These are phyloP conservation scores for Cercophora sp. DNA, from an alignment of 495 filamentous ascomycete species.

Conservation along the genomic window DNA sequence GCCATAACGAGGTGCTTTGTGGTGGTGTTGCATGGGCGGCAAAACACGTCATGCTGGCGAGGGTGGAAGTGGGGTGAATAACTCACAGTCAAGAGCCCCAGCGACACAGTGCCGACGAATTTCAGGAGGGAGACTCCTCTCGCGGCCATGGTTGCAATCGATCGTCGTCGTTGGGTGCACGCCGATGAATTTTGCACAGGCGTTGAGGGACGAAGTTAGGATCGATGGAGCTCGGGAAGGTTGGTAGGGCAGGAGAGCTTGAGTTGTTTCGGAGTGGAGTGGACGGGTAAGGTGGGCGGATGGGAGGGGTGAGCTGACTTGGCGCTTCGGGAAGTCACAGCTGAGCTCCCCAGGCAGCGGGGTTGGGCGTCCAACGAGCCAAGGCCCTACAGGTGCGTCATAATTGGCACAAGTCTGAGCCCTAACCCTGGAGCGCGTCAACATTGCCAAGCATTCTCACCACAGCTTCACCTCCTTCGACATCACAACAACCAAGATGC, in stretches of 20 bases:
- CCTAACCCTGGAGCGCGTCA: neutral
- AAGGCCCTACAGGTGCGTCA: constrained; percentile 14
- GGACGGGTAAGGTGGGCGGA: neutral
- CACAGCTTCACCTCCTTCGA: too few relatives aligned
- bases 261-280: too few relatives aligned
- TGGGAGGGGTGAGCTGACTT: neutral
- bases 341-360: too few relatives aligned
- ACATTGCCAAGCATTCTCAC: too few relatives aligned
- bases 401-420: neutral
- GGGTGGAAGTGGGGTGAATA: neutral
- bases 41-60: neutral
- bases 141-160: constrained; percentile 57
- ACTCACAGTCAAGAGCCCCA: constrained; percentile 81
- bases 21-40: too few relatives aligned
- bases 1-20: too few relatives aligned
- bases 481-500: too few relatives aligned
- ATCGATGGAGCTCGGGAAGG: neutral
- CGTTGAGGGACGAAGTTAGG: constrained; percentile 6
- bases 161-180: constrained; percentile 3
- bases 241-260: too few relatives aligned
- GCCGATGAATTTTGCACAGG: constrained; percentile 4
- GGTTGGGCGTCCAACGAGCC: too few relatives aligned
- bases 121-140: constrained; percentile 70
- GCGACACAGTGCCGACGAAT: constrained; percentile 82
- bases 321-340: neutral